A percentile compares a stretch with the other conserved stretches of the same genome.
phyloP scores from a whole-genome alignment of 2,329 filamentous ascomycete genomes.

The Neofusicoccum parvum region DNA sequence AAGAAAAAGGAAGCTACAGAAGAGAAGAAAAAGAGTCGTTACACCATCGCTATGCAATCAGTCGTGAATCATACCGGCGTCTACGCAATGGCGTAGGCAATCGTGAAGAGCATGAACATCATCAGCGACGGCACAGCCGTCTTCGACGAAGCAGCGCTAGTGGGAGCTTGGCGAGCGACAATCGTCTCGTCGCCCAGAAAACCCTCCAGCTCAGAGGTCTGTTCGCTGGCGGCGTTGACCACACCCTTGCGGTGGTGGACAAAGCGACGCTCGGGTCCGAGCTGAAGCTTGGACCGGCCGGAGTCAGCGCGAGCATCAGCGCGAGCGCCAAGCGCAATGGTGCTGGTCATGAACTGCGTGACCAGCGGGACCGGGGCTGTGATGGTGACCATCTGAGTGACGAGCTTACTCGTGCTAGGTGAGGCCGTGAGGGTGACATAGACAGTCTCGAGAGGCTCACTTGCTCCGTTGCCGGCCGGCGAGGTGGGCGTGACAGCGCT shows the following conservation, averaged over 20 bases:
- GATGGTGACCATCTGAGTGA: slow-evolving; percentile 13
- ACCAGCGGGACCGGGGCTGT: neutral
- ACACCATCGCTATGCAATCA: slow-evolving; percentile 18
- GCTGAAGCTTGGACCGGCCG: neutral
- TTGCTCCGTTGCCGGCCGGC: neutral
- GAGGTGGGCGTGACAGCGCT: neutral
- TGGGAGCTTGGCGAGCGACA: neutral
- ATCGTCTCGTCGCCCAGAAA: neutral
- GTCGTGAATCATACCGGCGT: slow-evolving; percentile 12
- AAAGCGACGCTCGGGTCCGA: neutral
- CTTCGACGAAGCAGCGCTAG: neutral
- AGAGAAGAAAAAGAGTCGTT: neutral
- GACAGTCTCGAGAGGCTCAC: slow-evolving; percentile 4
- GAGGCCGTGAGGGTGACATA: slow-evolving; percentile 12
- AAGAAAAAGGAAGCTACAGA: slow-evolving; percentile 6
- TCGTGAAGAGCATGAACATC: slow-evolving; percentile 13
- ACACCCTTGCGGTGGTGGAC: slow-evolving; percentile 2
- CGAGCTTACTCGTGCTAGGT: neutral
- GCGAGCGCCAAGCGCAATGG: neutral
- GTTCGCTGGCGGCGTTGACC: neutral
- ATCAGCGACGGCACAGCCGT: slow-evolving; percentile 16
- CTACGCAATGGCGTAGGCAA: slow-evolving; percentile 12
- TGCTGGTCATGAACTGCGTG: slow-evolving; percentile 12
- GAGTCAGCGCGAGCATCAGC: neutral
- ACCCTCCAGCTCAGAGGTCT: neutral